These are phyloP conservation scores for Ustilago lituana DNA, from an alignment of 1,284 basidiomycete species.

Conservation along the genomic window DNA sequence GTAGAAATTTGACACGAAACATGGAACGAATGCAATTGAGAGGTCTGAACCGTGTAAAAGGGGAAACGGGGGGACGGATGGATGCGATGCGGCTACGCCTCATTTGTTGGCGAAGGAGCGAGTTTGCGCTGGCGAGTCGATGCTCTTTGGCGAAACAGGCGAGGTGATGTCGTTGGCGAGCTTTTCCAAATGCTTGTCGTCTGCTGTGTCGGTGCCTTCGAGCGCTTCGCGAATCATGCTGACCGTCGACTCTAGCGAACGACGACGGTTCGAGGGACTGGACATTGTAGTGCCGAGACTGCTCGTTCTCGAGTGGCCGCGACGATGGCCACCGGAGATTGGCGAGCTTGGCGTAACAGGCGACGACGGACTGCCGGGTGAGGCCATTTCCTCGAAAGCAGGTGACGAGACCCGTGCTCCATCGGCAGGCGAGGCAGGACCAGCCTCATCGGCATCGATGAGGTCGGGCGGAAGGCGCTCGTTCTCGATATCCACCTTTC, in stretches of 20 bases:
- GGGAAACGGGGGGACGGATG: neutral
- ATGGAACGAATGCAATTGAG: constrained; percentile 9
- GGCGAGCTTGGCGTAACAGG: constrained; percentile 50
- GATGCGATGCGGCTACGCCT: neutral
- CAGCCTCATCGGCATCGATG: constrained; percentile 83
- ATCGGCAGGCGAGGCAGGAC: constrained; percentile 72
- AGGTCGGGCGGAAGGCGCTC: constrained; percentile 86
- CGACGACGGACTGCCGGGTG: constrained; percentile 37
- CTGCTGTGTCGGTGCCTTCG: constrained; percentile 54
- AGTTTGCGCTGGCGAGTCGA: constrained; percentile 24
- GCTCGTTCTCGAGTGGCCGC: constrained; percentile 71
- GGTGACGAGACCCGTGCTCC: constrained; percentile 71
- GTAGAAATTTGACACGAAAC: constrained; percentile 15
- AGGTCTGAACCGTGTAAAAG: constrained; percentile 4
- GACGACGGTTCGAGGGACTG: constrained; percentile 87
- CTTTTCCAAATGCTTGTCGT: constrained; percentile 58
- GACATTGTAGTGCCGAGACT: constrained; percentile 97
- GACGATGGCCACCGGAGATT: constrained; percentile 43
- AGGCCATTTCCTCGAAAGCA: constrained; percentile 38
- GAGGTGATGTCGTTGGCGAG: constrained; percentile 55
- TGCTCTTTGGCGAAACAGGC: constrained; percentile 41
- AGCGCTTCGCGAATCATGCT: constrained; percentile 79
- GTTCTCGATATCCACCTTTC: constrained; percentile 98
- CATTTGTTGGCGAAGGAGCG: constrained; percentile 19
- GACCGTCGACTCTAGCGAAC: constrained; percentile 95